phyloP scores from a whole-genome alignment of 768 basidiomycete species.

The Mrakia frigida region DNA sequence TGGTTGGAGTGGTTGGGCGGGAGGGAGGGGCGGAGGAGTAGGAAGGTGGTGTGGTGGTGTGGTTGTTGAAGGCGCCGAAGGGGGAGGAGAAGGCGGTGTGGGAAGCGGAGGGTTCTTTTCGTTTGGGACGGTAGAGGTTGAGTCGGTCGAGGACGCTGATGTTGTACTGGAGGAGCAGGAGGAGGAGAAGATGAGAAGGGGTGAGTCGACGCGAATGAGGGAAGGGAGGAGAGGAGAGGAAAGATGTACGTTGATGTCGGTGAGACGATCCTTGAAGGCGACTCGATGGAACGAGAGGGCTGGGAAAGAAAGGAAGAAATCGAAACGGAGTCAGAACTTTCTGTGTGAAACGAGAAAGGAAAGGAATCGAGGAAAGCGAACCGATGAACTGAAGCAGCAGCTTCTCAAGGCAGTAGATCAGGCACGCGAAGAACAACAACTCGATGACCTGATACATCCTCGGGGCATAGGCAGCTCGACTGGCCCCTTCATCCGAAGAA shows the following conservation, averaged over 20 bases:
- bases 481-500: constrained; percentile 44
- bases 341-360: neutral
- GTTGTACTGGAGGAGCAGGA: constrained; percentile 12
- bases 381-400: constrained; percentile 67
- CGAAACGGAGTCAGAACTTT: neutral
- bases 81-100: neutral
- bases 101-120: neutral
- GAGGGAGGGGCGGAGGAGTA: neutral
- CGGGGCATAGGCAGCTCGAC: constrained; percentile 59
- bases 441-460: constrained; percentile 54
- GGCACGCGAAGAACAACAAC: constrained; percentile 66
- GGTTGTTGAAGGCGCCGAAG: neutral
- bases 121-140: constrained; percentile 31
- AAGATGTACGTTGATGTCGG: constrained; percentile 46
- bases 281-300: constrained; percentile 69
- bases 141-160: constrained; percentile 27
- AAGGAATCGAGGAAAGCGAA: neutral
- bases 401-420: constrained; percentile 59
- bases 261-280: constrained; percentile 67
- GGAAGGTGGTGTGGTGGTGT: neutral
- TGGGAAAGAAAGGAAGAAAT: neutral
- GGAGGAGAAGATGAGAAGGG: neutral
- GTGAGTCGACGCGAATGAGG: neutral
- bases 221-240: neutral
- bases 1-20: neutral